A percentile compares a stretch with the other conserved stretches of the same genome.
Evolutionary conservation across 768 basidiomycete species (phyloP).

Genomic region (Lyophyllum semitale): DNA sequence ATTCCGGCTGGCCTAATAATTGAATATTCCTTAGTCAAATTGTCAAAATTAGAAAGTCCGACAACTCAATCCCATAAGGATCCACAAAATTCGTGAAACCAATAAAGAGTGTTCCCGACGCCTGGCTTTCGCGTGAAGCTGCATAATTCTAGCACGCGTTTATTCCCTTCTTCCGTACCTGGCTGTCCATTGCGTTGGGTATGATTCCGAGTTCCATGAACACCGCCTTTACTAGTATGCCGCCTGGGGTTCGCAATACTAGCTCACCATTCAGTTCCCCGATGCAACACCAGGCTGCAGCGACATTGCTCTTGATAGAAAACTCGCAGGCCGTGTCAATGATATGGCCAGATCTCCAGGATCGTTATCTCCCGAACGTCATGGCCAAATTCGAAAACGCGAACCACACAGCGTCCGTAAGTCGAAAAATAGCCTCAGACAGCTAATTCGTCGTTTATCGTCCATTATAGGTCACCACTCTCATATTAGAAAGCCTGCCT

Average conservation of each 20-base stretch:
- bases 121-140: constrained; percentile 8
- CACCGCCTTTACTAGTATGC: constrained; percentile 4
- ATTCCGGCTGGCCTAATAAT: constrained; percentile 5
- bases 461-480: constrained; percentile 38
- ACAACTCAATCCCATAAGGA: constrained; percentile 39
- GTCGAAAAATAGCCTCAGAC: constrained; percentile 17
- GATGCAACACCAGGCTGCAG: constrained; percentile 33
- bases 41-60: constrained; percentile 42
- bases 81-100: constrained; percentile 29
- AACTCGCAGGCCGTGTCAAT: constrained; percentile 48
- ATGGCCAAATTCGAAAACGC: constrained; percentile 40
- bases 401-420: constrained; percentile 41
- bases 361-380: constrained; percentile 45
- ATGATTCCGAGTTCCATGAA: constrained; percentile 9
- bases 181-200: constrained; percentile 1
- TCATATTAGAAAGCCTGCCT: constrained; percentile 49
- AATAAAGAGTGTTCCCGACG: constrained; percentile 10
- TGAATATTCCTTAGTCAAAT: constrained; percentile 22
- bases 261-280: constrained; percentile 19
- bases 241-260: constrained; percentile 5
- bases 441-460: not conserved
- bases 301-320: constrained; percentile 54
- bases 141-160: constrained; percentile 6
- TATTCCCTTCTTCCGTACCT: constrained; percentile 2
- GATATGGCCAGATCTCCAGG: constrained; percentile 51